Conservation (phyloP, 2,329 filamentous ascomycete species). For the Aspergillus vadensis region DNA sequence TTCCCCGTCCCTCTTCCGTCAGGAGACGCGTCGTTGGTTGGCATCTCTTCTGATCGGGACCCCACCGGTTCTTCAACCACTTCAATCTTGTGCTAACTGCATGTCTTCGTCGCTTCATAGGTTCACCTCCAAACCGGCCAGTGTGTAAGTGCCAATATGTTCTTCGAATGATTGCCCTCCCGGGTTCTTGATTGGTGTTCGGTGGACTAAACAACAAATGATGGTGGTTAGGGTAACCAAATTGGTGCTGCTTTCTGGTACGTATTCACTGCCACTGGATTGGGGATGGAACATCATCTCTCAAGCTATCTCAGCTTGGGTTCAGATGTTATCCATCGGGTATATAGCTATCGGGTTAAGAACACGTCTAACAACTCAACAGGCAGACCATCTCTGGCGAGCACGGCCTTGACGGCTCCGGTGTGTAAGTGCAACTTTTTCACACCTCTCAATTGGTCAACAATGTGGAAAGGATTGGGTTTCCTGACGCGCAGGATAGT, state of each 20-base stretch:
- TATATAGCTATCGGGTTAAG: too few relatives aligned
- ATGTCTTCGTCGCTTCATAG: slow-evolving; percentile 58
- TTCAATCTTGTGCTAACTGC: slow-evolving; percentile 28
- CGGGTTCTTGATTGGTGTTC: slow-evolving; percentile 4
- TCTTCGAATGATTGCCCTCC: slow-evolving; percentile 1
- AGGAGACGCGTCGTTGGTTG: slow-evolving; percentile 39
- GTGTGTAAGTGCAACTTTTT: slow-evolving; percentile 68
- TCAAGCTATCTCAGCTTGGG: not conserved
- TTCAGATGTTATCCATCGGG: not conserved
- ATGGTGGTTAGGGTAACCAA: slow-evolving; percentile 84
- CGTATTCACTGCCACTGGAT: slow-evolving; percentile 35
- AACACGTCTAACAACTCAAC: slow-evolving; percentile 42
- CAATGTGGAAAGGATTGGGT: slow-evolving; percentile 16
- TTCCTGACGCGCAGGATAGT: slow-evolving; percentile 50
- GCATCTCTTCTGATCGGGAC: slow-evolving; percentile 36
- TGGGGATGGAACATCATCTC: not conserved
- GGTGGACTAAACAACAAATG: slow-evolving; percentile 17
- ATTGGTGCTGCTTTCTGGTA: slow-evolving; percentile 99
- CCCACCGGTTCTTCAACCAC: slow-evolving; percentile 33
- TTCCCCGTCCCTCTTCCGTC: slow-evolving; percentile 16
- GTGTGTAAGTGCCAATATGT: slow-evolving; percentile 70
- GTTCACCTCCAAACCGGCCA: slow-evolving; percentile 99
- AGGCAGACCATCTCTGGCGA: slow-evolving; percentile 83
- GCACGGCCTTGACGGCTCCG: slow-evolving; percentile 96
- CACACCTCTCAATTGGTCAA: slow-evolving; percentile 5